Evolutionary conservation across 2,329 filamentous ascomycete species (phyloP), one percentile per base, ranked within the genome.

Genomic region (Hypoxylon sp.): DNA sequence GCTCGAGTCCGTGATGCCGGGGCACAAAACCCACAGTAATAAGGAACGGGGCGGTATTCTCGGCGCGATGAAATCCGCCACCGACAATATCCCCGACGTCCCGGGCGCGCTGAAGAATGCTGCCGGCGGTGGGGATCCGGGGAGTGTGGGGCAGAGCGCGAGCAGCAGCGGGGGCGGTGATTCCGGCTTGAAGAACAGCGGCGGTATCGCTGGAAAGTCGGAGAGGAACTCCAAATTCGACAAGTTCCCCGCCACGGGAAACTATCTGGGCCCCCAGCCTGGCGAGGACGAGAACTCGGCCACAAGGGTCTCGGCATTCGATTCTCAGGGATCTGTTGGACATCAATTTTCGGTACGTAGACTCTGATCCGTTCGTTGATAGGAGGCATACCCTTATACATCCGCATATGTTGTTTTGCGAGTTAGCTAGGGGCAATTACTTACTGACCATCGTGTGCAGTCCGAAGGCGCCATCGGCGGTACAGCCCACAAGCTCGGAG

Each of bases 281-380:
- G 42, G 50, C 14, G 46, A 61, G 16, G 50, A 20, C 8, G 44
- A 32, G 8, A 40, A 54, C 11, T 33, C 61, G 20, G 44, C 54
- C 7, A 49, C 60, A n/a, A 22, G 54, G 24, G 52, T 58, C 9
- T 65, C 69, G 53, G 52, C 63, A 22, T 67, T 67, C 36, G 69
- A 70, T 54, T 53, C 56, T 18, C 50, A 65, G 60, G 67, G 69
- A 16, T 57, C 53, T 3, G 53, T 69, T n/a, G 65, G 67, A 6
- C 65, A 65, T 22, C 61, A 68, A 38, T 71, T 68, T 40, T 58
- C 63, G 45, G 69, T 71, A 60, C 9, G 66, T 58, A 9, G 12
- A 38, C 4, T 14, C 9, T 4, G n/a, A 49, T 5, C 8, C 11
- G 7, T 5, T 49, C 7, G 11, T 18, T 40, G 36, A 20, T 4